These are phyloP conservation scores for Ramaria sp. DNA, from an alignment of 768 basidiomycete species.

Conservation along the genomic window DNA sequence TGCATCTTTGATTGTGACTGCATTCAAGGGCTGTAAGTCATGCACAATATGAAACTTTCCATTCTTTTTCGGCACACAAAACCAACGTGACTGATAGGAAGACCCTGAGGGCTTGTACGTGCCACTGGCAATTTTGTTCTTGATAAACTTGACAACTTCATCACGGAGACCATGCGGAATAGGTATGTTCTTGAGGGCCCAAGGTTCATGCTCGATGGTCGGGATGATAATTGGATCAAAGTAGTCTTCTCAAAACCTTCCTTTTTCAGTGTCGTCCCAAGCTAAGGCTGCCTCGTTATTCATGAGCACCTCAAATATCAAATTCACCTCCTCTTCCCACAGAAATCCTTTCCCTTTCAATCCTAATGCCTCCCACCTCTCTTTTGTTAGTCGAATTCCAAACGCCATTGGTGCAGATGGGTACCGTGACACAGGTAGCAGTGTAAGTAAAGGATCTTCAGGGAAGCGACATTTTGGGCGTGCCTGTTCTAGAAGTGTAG, in stretches of 20 bases:
- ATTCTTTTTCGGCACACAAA: too few species aligned
- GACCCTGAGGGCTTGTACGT: too few species aligned
- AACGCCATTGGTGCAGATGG: constrained; percentile 10
- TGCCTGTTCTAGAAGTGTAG: constrained; percentile 17
- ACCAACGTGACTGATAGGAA: too few species aligned
- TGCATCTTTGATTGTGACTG: too few species aligned
- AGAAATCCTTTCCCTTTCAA: too few species aligned
- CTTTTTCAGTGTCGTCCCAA: constrained; percentile 13
- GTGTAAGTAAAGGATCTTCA: constrained; percentile 3
- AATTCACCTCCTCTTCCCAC: constrained; percentile 19
- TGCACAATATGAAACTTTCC: too few species aligned
- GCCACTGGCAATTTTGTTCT: too few species aligned
- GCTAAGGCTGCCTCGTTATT: constrained; percentile 10
- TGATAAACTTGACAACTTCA: too few species aligned
- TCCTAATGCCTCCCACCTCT: constrained; percentile 10
- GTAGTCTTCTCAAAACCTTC: constrained; percentile 17
- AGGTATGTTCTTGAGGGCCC: constrained; percentile 23
- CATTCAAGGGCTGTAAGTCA: too few species aligned
- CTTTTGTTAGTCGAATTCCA: constrained; percentile 12
- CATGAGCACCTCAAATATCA: constrained; percentile 24
- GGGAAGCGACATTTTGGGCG: constrained; percentile 12
- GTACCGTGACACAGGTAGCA: constrained; percentile 2
- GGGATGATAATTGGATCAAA: constrained; percentile 23
- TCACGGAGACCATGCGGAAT: too few species aligned
- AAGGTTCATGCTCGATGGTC: constrained; percentile 25